Evolutionary conservation across 176 grass and related monocot species (phyloP).

Genomic region (Cenchrus purpureus): DNA sequence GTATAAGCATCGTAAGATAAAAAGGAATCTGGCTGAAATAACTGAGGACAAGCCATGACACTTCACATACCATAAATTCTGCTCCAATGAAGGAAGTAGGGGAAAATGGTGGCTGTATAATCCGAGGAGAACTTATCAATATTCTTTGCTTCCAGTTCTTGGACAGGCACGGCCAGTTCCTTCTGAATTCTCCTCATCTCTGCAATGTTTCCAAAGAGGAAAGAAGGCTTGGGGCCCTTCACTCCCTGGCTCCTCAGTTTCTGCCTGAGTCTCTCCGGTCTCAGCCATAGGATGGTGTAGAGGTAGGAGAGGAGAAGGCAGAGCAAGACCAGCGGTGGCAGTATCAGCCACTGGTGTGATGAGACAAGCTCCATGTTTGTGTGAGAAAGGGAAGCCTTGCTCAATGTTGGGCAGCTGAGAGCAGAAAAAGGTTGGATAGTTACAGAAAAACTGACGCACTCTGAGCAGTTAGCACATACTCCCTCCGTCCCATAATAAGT

Average conservation of each 20-base stretch:
- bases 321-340: not conserved
- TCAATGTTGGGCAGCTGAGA: not conserved
- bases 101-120: constrained; percentile 61
- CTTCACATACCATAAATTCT: constrained; percentile 62
- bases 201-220: constrained; percentile 53
- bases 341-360: too few species aligned
- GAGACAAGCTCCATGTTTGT: not conserved
- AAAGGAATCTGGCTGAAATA: too few species aligned
- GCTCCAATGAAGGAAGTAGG: constrained; percentile 67
- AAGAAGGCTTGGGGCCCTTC: constrained; percentile 69
- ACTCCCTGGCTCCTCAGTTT: constrained; percentile 73
- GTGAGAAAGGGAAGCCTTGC: not conserved
- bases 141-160: not conserved
- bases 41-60: too few species aligned
- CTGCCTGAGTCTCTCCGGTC: constrained; percentile 58
- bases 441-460: not conserved
- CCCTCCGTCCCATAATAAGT: too few species aligned
- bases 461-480: not conserved
- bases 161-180: constrained; percentile 15
- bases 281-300: constrained; percentile 48
- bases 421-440: not conserved
- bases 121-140: constrained; percentile 22
- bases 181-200: constrained; percentile 72
- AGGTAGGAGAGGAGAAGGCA: constrained; percentile 31
- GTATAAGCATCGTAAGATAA: too few species aligned